Evolutionary conservation across 805 yeast genomes (phyloP), one percentile per base, ranked within the genome.

Genomic region (Candida ascalaphidarum): DNA sequence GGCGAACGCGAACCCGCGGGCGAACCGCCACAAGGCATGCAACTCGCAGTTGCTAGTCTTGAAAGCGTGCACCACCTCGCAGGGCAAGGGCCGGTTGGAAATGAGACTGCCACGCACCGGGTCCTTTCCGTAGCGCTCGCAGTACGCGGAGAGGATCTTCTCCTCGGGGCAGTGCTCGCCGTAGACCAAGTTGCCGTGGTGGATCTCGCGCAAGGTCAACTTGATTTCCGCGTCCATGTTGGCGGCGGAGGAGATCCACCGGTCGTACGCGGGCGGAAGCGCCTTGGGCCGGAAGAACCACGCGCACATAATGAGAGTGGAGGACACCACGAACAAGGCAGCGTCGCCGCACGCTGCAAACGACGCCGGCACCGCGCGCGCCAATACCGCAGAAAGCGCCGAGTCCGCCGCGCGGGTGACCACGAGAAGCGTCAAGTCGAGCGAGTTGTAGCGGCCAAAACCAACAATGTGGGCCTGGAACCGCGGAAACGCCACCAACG

Each of bases 231-330:
- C 44, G 35, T 67, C 72, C 65, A 66, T 61, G 30, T 58, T 52
- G 6, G 73, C 71, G 12, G 69, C 70, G 23, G 55, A 54, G 3
- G 74, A 63, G 38, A 67, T 67, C 74, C 74, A 67, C 28, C 49
- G 48, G 16, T 53, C 44, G 37, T 68, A 67, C 5, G 67, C 55
- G 5, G 58, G 61, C n/a, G 70, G 67, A 21, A 67, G 47, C 16
- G 44, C 36, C 7, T 52, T 49, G 3, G 70, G 71, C 28, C 47
- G 32, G 44, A 37, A 58, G 32, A 59, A 58, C 64, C 64, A 59
- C 10, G 54, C 36, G 31, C 34, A 52, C 65, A 59, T 59, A 27
- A 59, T 56, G 13, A 49, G 41, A n/a, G 47, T 30, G 28, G 56
- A 41, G 11, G 59, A 47, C 0, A 36, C 44, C 12, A 48, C 43